phyloP scores from a whole-genome alignment of 495 filamentous ascomycete genomes.

The Glonium stellatum region DNA sequence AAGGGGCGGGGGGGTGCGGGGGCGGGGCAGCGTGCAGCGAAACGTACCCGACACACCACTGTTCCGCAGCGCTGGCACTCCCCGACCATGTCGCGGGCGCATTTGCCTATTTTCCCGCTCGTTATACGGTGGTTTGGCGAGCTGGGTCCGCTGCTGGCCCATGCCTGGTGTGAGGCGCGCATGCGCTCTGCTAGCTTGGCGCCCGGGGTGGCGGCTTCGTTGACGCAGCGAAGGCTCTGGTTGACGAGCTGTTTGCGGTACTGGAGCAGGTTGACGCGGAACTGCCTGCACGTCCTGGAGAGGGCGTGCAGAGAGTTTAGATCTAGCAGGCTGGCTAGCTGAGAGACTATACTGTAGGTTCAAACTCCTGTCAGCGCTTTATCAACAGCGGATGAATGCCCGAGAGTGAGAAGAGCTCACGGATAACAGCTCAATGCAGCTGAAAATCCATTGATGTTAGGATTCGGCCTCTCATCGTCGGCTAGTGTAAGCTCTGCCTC shows the following conservation, averaged over 20 bases:
- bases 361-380: constrained; percentile 19
- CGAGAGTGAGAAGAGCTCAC: constrained; percentile 45
- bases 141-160: constrained; percentile 20
- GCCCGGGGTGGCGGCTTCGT: constrained; percentile 52
- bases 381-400: constrained; percentile 7
- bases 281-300: constrained; percentile 70
- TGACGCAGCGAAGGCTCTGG: constrained; percentile 69
- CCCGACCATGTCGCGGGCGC: constrained; percentile 76
- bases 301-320: constrained; percentile 78
- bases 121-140: constrained; percentile 39
- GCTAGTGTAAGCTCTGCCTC: constrained; percentile 14
- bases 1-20: no score
- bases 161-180: constrained; percentile 21
- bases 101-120: constrained; percentile 62
- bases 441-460: constrained; percentile 64
- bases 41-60: constrained; percentile 65
- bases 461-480: constrained; percentile 46
- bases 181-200: constrained; percentile 33
- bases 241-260: constrained; percentile 64
- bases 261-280: constrained; percentile 66
- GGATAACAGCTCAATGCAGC: constrained; percentile 83
- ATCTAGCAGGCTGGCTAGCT: constrained; percentile 68
- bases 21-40: constrained; percentile 22
- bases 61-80: constrained; percentile 72
- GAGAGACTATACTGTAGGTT: constrained; percentile 59